These are phyloP conservation scores for Globisporangium cystogenes DNA, from an alignment of 352 stramenopile genomes.

Conservation along the genomic window DNA sequence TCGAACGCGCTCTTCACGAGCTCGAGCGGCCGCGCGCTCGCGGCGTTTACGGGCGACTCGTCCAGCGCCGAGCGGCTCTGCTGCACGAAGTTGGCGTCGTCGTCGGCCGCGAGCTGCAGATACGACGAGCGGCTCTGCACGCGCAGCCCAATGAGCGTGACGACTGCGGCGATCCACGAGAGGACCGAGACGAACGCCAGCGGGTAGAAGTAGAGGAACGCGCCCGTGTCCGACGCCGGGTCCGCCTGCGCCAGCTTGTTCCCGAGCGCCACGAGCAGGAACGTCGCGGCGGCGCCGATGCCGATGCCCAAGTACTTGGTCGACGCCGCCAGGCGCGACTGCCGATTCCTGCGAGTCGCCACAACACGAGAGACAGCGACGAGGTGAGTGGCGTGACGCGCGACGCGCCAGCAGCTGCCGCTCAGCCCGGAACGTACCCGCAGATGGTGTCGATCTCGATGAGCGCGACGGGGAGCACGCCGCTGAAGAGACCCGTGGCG, in stretches of 20 bases:
- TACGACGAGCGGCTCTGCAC: slow-evolving; percentile 61
- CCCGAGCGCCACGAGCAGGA: slow-evolving; percentile 40
- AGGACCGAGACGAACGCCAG: slow-evolving; percentile 72
- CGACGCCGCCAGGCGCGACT: slow-evolving; percentile 53
- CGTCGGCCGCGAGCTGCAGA: slow-evolving; percentile 50
- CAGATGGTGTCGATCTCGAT: slow-evolving; percentile 85
- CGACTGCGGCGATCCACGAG: slow-evolving; percentile 58
- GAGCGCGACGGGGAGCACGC: slow-evolving; percentile 61
- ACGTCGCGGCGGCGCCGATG: slow-evolving; percentile 42
- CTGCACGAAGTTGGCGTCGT: slow-evolving; percentile 48
- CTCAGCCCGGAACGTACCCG: slow-evolving; percentile 19
- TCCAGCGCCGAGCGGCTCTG: slow-evolving; percentile 22
- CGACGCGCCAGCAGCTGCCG: too few relatives aligned
- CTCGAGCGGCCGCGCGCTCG: slow-evolving; percentile 27
- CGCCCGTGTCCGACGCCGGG: slow-evolving; percentile 26
- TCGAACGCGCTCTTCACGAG: slow-evolving; percentile 66
- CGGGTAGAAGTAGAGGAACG: slow-evolving; percentile 69
- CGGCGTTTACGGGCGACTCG: slow-evolving; percentile 18
- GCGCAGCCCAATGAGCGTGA: slow-evolving; percentile 60
- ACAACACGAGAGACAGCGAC: too few relatives aligned
- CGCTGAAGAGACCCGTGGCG: slow-evolving; percentile 66
- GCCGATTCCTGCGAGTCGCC: slow-evolving; percentile 57
- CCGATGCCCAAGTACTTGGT: slow-evolving; percentile 66
- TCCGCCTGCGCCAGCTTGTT: slow-evolving; percentile 44
- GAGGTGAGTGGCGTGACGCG: too few relatives aligned